These are phyloP conservation scores for Microcos paniculata DNA, from an alignment of 345 rosid species.

Conservation along the genomic window DNA sequence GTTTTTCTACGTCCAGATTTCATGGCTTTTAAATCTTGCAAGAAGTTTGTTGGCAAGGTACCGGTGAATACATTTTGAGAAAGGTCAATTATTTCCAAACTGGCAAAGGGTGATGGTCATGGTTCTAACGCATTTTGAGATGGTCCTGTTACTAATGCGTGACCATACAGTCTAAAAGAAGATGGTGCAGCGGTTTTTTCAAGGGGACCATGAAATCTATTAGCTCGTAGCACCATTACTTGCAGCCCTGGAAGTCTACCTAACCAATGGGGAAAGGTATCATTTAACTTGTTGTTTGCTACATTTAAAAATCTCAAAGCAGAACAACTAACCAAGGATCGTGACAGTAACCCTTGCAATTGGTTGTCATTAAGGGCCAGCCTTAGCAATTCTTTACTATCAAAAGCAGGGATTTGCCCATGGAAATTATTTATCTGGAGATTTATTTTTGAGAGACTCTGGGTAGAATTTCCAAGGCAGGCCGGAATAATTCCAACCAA, in stretches of 20 bases:
- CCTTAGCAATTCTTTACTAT: not conserved
- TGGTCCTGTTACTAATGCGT: too few relatives aligned
- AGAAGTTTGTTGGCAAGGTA: not conserved
- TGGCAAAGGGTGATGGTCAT: too few relatives aligned
- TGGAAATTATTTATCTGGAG: slow-evolving; percentile 1
- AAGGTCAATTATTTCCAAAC: slow-evolving; percentile 1
- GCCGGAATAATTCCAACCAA: not conserved
- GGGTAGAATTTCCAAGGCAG: not conserved
- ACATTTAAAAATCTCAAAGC: not conserved
- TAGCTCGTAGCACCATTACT: not conserved
- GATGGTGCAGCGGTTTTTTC: not conserved
- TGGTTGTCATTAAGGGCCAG: slow-evolving; percentile 20
- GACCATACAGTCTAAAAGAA: too few relatives aligned
- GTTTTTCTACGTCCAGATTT: not conserved
- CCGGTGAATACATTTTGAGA: slow-evolving; percentile 8
- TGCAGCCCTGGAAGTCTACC: not conserved
- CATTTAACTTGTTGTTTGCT: slow-evolving; percentile 8
- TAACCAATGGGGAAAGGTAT: slow-evolving; percentile 20
- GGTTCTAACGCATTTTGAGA: too few relatives aligned
- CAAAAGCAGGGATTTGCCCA: not conserved
- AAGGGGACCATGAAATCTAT: slow-evolving; percentile 11
- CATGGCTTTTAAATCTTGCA: not conserved
- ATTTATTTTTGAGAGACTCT: not conserved
- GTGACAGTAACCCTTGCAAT: slow-evolving; percentile 7
- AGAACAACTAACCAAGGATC: slow-evolving; percentile 11